These are phyloP conservation scores for Copromyces sp. DNA, from an alignment of 495 filamentous ascomycete species.

Conservation along the genomic window DNA sequence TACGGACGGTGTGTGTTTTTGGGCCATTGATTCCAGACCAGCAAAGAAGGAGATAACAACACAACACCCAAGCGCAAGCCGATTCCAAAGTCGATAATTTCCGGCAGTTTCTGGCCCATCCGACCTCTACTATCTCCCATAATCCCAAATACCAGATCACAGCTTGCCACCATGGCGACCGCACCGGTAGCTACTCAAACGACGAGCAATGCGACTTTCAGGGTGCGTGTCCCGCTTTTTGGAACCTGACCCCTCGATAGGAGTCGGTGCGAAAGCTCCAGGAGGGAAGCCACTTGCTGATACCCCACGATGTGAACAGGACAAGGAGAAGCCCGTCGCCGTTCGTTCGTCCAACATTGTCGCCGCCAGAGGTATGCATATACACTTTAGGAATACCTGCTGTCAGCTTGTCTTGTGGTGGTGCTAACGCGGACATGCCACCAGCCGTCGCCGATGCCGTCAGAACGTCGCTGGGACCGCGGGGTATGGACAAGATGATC, in stretches of 20 bases:
- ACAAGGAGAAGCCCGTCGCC: conserved; percentile 97
- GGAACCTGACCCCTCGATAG: not conserved
- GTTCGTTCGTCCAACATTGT: conserved; percentile 93
- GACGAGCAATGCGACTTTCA: conserved; percentile 66
- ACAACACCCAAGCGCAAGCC: conserved; percentile 1
- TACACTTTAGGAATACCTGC: conserved; percentile 6
- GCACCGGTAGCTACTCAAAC: conserved; percentile 41
- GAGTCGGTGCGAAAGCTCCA: not conserved
- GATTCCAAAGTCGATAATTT: conserved; percentile 5
- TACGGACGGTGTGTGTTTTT: conserved; percentile 1
- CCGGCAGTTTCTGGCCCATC: not conserved
- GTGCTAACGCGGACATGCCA: not conserved
- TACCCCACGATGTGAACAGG: conserved; percentile 38
- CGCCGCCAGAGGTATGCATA: conserved; percentile 74
- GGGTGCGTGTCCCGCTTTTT: conserved; percentile 39
- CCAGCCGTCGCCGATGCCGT: conserved; percentile 93
- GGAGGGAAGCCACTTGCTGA: conserved; percentile 29
- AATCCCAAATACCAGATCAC: not conserved
- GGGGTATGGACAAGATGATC: conserved; percentile 98
- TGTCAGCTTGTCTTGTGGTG: not conserved
- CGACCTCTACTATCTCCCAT: conserved; percentile 7
- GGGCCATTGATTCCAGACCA: not conserved
- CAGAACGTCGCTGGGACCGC: conserved; percentile 55
- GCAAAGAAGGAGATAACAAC: conserved; percentile 5
- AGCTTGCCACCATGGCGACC: conserved; percentile 53